Base-by-base conservation (phyloP, 1,139 yeast genomes). In the Groenewaldozyma sp. region DNA sequence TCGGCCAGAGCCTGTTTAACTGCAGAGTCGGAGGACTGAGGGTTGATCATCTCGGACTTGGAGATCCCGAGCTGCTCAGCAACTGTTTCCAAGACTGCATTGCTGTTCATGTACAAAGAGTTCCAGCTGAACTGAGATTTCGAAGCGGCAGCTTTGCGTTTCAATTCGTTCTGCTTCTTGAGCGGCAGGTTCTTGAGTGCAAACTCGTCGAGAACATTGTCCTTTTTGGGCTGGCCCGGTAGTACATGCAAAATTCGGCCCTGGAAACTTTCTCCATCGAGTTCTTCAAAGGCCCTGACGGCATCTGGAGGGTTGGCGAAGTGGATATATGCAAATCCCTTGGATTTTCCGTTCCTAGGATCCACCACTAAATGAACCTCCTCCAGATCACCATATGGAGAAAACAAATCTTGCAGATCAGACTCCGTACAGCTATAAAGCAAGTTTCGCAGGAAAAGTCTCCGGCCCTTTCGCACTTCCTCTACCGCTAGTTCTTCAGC, bases 1-100 rank as follows among this genome's bases (percentile, higher is more conserved):
- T 91, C 99, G 0, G 99, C 98, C 48, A 91, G 72, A 0, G 98
- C 97, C 61, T 88, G 97, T 56, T 87, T 86, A n/a, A 91, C 97
- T 1, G 95, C 96, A 38, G 95, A 82, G 48, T 73, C 79, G 3
- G 95, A 74, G 50, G 79, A 82, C 51, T 84, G 82, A 1, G 95
- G 94, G 59, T 91, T 93, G 45, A 91, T 74, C 54, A 91, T 71
- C 45, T 86, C 87, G 2, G 93, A 70, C 58, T 91, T 93, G 24
- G 78, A 60, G 38, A 93, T 70, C 4, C 97, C 97, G 63, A 93
- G 64, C 52, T 80, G 80, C 14, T 75, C 62, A 0, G 98, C 96
- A 31, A 88, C 94, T 36, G 94, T 80, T 38, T 84, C 91, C 62
- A 93, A 67, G 13, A 91, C 94, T 1, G 98, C 95, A 63, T 91